Evolutionary conservation across 2,329 filamentous ascomycete species (phyloP).

Genomic region (Furcasterigmium furcatum): DNA sequence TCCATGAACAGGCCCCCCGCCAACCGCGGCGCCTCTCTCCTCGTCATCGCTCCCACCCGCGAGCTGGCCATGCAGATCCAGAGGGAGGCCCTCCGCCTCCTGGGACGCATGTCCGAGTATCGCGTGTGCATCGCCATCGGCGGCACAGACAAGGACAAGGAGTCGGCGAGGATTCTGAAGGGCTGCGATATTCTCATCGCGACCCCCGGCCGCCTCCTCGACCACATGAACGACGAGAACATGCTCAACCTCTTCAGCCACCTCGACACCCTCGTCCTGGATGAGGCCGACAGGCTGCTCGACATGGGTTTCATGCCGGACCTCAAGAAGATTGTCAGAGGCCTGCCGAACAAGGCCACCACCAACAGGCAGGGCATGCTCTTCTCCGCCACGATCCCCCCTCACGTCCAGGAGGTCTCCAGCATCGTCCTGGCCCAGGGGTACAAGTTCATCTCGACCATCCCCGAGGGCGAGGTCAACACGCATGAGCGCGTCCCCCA

Average conservation of each 20-base stretch:
- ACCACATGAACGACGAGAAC: slow-evolving; percentile 74
- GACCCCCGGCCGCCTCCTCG: slow-evolving; percentile 74
- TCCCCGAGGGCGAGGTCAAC: slow-evolving; percentile 69
- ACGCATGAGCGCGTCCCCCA: slow-evolving; percentile 78
- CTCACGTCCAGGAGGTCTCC: slow-evolving; percentile 75
- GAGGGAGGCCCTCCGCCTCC: slow-evolving; percentile 66
- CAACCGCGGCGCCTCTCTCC: slow-evolving; percentile 46
- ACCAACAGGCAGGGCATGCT: slow-evolving; percentile 70
- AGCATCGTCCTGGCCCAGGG: slow-evolving; percentile 62
- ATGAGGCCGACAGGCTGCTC: slow-evolving; percentile 78
- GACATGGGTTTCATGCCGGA: slow-evolving; percentile 83
- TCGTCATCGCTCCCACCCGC: slow-evolving; percentile 69
- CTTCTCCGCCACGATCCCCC: slow-evolving; percentile 80
- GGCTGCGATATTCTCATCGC: slow-evolving; percentile 80
- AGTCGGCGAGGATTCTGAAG: slow-evolving; percentile 66
- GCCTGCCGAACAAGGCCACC: slow-evolving; percentile 59
- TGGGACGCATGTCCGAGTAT: slow-evolving; percentile 71
- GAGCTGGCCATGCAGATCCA: slow-evolving; percentile 70
- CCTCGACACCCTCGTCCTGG: slow-evolving; percentile 77
- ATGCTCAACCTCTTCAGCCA: slow-evolving; percentile 62
- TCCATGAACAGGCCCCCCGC: slow-evolving; percentile 25
- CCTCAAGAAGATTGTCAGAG: slow-evolving; percentile 71
- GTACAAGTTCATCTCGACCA: slow-evolving; percentile 81
- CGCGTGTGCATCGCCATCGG: slow-evolving; percentile 78
- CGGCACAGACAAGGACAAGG: slow-evolving; percentile 69